phyloP scores from a whole-genome alignment of 495 filamentous ascomycete species.

The Copromyces sp. region DNA sequence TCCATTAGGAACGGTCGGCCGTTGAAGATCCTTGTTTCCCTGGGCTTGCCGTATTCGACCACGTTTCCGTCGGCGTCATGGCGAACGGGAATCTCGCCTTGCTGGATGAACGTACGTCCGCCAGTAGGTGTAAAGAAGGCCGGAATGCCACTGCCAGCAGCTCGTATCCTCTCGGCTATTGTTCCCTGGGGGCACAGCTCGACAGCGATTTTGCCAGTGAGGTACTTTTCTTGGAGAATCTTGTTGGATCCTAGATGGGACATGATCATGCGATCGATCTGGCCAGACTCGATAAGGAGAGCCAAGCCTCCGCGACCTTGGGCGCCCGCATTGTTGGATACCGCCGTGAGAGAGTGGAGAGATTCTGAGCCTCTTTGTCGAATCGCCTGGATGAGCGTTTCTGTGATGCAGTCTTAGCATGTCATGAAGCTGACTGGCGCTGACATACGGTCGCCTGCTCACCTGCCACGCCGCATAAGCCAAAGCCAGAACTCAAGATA shows the following conservation, averaged over 20 bases:
- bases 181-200: slow-evolving; percentile 59
- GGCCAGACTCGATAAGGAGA: slow-evolving; percentile 41
- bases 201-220: slow-evolving; percentile 50
- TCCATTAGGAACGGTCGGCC: slow-evolving; percentile 53
- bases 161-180: slow-evolving; percentile 50
- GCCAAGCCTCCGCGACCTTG: slow-evolving; percentile 46
- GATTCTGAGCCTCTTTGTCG: slow-evolving; percentile 32
- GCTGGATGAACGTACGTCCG: slow-evolving; percentile 45
- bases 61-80: slow-evolving; percentile 43
- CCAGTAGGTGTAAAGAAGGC: slow-evolving; percentile 59
- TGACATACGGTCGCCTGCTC: slow-evolving; percentile 11
- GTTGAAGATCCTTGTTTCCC: slow-evolving; percentile 50
- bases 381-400: slow-evolving; percentile 42
- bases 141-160: slow-evolving; percentile 56
- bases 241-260: slow-evolving; percentile 56
- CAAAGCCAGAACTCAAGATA: slow-evolving; percentile 51
- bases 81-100: slow-evolving; percentile 48
- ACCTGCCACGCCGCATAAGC: slow-evolving; percentile 51
- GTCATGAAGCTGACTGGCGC: neutral
- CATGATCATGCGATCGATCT: slow-evolving; percentile 49
- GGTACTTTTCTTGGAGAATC: slow-evolving; percentile 51
- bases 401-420: slow-evolving; percentile 1
- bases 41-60: slow-evolving; percentile 41
- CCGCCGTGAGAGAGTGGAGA: slow-evolving; percentile 47
- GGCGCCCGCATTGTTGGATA: slow-evolving; percentile 57